Evolutionary conservation across 208 protist species (phyloP).

Genomic region (Phytomonas sp.): DNA sequence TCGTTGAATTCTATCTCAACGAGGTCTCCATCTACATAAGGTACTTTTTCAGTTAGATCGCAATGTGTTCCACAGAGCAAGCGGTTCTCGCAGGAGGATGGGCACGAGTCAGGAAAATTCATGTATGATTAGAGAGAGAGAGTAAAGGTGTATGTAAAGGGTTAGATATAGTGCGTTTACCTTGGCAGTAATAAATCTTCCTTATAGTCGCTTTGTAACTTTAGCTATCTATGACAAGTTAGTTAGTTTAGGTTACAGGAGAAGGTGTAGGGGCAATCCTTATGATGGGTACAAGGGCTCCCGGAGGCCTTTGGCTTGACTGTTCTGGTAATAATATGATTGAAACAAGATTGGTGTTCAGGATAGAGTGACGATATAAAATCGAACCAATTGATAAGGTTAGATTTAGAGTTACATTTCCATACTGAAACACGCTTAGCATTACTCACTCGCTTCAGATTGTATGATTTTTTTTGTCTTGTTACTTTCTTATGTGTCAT

Average conservation of each 20-base stretch:
- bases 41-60: background rate
- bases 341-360: background rate
- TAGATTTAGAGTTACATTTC: background rate
- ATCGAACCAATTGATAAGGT: background rate
- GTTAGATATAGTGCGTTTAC: background rate
- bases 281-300: background rate
- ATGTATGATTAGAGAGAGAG: slow-evolving; percentile 1
- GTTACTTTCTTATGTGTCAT: background rate
- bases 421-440: background rate
- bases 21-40: slow-evolving; percentile 4
- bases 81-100: background rate
- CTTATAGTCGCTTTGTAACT: background rate
- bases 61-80: background rate
- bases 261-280: background rate
- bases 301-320: background rate
- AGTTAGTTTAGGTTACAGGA: background rate
- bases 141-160: background rate
- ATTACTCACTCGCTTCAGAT: background rate
- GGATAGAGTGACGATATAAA: background rate
- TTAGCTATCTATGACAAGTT: background rate
- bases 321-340: background rate
- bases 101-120: background rate
- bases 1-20: slow-evolving; percentile 58
- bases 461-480: background rate
- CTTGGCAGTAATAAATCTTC: background rate